A percentile compares a stretch with the other conserved stretches of the same genome.
phyloP scores from a whole-genome alignment of 345 rosid species.

The Hypericum perforatum region DNA sequence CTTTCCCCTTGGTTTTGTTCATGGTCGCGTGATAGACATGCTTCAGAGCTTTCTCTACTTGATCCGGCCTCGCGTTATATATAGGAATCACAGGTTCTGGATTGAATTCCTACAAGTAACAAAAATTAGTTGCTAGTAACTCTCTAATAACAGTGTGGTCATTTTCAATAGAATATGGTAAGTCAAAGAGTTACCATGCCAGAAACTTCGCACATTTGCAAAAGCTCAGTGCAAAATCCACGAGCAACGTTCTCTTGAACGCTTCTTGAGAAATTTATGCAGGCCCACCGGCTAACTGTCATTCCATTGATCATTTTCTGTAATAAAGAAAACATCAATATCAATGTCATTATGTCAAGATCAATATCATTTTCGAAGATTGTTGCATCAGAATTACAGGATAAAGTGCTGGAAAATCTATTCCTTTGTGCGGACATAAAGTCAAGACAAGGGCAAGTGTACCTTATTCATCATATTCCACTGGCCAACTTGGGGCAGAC shows the following conservation, averaged over 20 bases:
- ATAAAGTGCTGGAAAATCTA: not conserved
- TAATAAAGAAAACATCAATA: constrained; percentile 5
- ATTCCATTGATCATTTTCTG: constrained; percentile 99
- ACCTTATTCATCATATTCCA: constrained; percentile 99
- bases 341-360: constrained; percentile 10
- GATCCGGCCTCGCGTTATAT: constrained; percentile 86
- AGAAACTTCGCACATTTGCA: constrained; percentile 97
- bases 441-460: not conserved
- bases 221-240: constrained; percentile 86
- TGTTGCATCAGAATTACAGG: too few relatives aligned
- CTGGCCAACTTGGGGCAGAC: constrained; percentile 96
- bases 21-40: constrained; percentile 72
- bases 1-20: constrained; percentile 91
- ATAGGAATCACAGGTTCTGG: constrained; percentile 89
- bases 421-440: not conserved
- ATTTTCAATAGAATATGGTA: not conserved
- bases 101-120: constrained; percentile 59
- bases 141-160: too few relatives aligned
- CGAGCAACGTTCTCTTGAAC: constrained; percentile 93
- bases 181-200: constrained; percentile 63
- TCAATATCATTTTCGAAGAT: too few relatives aligned
- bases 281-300: constrained; percentile 93
- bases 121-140: not conserved
- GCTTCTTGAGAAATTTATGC: constrained; percentile 89
- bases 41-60: constrained; percentile 93